Conservation (phyloP, 768 basidiomycete genomes). For the Macrocybe gigantea region DNA sequence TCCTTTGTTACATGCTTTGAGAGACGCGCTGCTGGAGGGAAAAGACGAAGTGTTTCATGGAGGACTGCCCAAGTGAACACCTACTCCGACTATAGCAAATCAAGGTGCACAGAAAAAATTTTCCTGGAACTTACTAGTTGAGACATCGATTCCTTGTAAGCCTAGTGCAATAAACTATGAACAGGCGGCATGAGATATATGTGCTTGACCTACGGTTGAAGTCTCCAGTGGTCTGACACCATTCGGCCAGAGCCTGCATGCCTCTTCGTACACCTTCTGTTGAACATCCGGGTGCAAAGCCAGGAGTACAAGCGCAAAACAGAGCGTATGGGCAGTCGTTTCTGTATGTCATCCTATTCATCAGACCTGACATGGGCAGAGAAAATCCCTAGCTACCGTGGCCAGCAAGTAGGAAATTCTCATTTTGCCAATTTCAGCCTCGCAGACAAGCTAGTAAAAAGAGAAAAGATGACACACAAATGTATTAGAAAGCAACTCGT, state of each 20-base stretch:
- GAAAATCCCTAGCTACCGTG: no score
- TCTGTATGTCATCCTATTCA: conserved; percentile 31
- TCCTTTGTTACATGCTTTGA: conserved; percentile 27
- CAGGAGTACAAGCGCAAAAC: conserved; percentile 35
- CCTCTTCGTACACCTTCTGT: conserved; percentile 37
- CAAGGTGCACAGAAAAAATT: no score
- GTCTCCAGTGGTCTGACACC: conserved; percentile 18
- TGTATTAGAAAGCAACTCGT: conserved; percentile 17
- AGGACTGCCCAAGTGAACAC: conserved; percentile 36
- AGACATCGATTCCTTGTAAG: conserved; percentile 31
- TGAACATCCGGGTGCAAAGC: conserved; percentile 48
- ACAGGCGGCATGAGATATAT: background rate
- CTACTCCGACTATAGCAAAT: conserved; percentile 15
- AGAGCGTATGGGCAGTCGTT: conserved; percentile 40
- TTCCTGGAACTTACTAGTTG: conserved; percentile 22
- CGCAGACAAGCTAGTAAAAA: background rate
- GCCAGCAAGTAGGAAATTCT: background rate
- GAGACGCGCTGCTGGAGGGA: conserved; percentile 31
- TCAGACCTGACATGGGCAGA: no score
- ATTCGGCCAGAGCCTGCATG: conserved; percentile 31
- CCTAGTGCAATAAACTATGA: conserved; percentile 17
- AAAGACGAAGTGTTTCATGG: conserved; percentile 40
- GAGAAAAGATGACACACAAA: background rate
- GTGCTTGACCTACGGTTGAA: conserved; percentile 22
- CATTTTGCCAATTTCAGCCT: background rate